These are phyloP conservation scores for Carex cristatella DNA, from an alignment of 176 grass and related monocot genomes.

Conservation along the genomic window DNA sequence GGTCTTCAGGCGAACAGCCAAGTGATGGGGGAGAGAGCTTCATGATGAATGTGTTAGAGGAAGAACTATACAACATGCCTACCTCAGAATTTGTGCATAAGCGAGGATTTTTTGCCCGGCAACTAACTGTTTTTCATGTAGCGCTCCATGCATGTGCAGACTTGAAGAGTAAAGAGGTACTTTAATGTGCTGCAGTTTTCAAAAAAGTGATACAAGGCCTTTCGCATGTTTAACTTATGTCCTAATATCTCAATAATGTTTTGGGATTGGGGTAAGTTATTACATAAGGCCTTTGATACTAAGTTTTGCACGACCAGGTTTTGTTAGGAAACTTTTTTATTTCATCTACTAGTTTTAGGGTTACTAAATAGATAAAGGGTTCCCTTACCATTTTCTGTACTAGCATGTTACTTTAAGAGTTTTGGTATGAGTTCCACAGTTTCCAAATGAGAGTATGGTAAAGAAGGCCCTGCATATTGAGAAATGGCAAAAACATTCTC, in stretches of 20 bases:
- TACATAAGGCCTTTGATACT: neutral
- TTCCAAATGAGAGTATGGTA: neutral
- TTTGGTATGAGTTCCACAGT: neutral
- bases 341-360: neutral
- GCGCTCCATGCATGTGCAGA: conserved; percentile 93
- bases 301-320: neutral
- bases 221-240: neutral
- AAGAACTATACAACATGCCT: conserved; percentile 92
- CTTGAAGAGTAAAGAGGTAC: conserved; percentile 75
- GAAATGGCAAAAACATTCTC: neutral
- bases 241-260: conserved; percentile 8
- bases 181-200: neutral
- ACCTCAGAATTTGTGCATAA: conserved; percentile 82
- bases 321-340: neutral
- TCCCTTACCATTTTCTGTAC: neutral
- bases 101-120: conserved; percentile 55
- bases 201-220: neutral
- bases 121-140: conserved; percentile 83
- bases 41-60: conserved; percentile 98
- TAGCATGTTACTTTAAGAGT: neutral
- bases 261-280: neutral
- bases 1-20: conserved; percentile 68
- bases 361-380: neutral
- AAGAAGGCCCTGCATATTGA: neutral
- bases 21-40: conserved; percentile 82